These are phyloP conservation scores for Cladophialophora carrionii DNA, from an alignment of 2,329 filamentous ascomycete genomes.

Conservation along the genomic window DNA sequence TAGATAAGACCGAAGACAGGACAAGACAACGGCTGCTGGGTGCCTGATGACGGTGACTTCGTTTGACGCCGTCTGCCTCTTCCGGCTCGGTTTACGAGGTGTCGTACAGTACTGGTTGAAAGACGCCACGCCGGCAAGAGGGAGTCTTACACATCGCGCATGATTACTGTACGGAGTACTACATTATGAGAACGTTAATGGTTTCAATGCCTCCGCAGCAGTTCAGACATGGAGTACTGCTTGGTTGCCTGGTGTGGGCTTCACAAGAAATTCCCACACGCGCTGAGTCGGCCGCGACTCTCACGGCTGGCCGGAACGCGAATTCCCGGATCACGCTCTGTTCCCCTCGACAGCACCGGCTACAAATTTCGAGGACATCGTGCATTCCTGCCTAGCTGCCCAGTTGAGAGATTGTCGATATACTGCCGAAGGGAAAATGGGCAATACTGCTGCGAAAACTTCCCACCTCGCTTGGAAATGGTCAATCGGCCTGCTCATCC, in stretches of 20 bases:
- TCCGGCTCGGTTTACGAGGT: not conserved
- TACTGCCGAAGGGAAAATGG: not conserved
- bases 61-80: not conserved
- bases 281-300: too few relatives aligned
- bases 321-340: conserved; percentile 18
- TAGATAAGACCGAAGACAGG: not conserved
- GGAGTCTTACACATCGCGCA: not conserved
- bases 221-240: not conserved
- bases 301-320: conserved; percentile 5
- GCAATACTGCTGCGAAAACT: not conserved
- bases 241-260: not conserved
- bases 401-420: not conserved
- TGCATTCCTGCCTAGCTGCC: not conserved
- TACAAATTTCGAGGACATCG: not conserved
- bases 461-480: conserved; percentile 7
- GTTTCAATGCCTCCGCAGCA: not conserved
- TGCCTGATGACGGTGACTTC: not conserved
- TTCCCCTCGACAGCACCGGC: not conserved
- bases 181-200: not conserved
- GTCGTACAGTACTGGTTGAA: not conserved
- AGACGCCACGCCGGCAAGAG: not conserved
- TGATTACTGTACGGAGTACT: not conserved
- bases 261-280: not conserved
- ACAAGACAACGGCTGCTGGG: not conserved
- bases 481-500: conserved; percentile 8